A percentile compares a stretch with the other conserved stretches of the same genome.
phyloP scores from a whole-genome alignment of 179 eudicot species.

The Spergularia azorica region DNA sequence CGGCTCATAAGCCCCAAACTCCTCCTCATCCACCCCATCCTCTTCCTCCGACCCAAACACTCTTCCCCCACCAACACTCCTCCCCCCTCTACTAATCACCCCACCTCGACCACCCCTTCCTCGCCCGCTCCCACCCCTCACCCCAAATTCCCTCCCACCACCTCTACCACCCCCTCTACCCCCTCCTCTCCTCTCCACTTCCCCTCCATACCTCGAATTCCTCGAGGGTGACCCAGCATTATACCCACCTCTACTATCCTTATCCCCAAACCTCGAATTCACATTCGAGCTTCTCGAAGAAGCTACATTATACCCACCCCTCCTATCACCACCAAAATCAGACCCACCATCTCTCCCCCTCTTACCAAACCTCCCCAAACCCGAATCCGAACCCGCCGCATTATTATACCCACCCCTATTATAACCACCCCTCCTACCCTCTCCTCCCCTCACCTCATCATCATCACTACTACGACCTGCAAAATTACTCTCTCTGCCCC shows the following conservation, averaged over 20 bases:
- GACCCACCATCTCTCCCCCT: conserved; percentile 11
- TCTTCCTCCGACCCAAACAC: conserved; percentile 31
- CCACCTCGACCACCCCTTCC: conserved; percentile 24
- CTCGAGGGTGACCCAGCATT: neutral
- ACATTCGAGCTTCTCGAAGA: neutral
- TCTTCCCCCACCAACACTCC: conserved; percentile 24
- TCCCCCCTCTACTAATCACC: conserved; percentile 26
- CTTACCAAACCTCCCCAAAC: conserved; percentile 13
- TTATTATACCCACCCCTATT: conserved; percentile 21
- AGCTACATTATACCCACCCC: conserved; percentile 25
- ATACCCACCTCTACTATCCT: too few relatives aligned
- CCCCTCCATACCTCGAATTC: conserved; percentile 20
- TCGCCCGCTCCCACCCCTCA: conserved; percentile 13
- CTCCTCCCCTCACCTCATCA: conserved; percentile 18
- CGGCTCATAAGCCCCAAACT: conserved; percentile 24
- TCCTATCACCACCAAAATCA: neutral
- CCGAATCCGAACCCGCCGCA: conserved; percentile 2
- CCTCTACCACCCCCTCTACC: conserved; percentile 17
- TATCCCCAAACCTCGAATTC: conserved; percentile 22
- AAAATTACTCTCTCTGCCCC: conserved; percentile 41
- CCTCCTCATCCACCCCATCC: conserved; percentile 29
- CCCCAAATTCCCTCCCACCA: conserved; percentile 5
- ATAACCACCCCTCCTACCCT: too few relatives aligned
- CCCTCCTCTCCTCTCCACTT: conserved; percentile 17
- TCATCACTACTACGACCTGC: conserved; percentile 22